Base-by-base conservation (phyloP, 2,329 filamentous ascomycete species). In the Acrodontium crateriforme region DNA sequence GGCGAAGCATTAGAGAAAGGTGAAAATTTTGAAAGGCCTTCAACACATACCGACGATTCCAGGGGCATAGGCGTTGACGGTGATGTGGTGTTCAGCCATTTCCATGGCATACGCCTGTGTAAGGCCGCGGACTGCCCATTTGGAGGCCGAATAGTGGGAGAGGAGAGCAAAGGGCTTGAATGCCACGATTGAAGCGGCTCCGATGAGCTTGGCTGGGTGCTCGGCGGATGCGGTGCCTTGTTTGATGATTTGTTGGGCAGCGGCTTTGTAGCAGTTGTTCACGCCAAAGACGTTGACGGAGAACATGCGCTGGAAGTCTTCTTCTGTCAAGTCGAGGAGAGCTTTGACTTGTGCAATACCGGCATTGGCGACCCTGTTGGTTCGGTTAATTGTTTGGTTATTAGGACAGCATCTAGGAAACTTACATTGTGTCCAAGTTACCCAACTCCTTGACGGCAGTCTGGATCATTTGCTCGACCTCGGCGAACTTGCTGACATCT, bases 41-140 rank as follows among this genome's bases (percentile, higher is more conserved):
- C 0, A 72, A 78, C 0, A 65, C 71, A n/a, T n/a, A n/a, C n/a
- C n/a, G 0, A 79, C 71, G 25, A 79, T 75, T 0, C 75, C 75
- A 0, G 74, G 74, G 0, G 71, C 73, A 41, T 78, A 78, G 0
- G 67, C 65, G 39, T 79, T 79, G 12, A 67, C 72, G 0, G 69
- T 77, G 46, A 80, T 78, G 32, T 69, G 59, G 44, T 78, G 64
- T 25, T 54, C 50, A 0, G 73, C 74, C 51, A 78, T 59, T 36
- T 76, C 73, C 62, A 75, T 70, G 1, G 74, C 74, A 37, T 74
- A 75, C 0, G 64, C 68, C 47, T 78, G 72, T 1, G 69, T 74
- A 27, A 80, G 53, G 0, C 74, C 74, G 3, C 74, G 60, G 2
- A 80, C 72, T 0, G 75, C 76, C 55, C 64, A 78, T 44, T 80